These are phyloP conservation scores for Amborella trichopoda DNA, from an alignment of 164 flowering plant genomes.

Conservation along the genomic window DNA sequence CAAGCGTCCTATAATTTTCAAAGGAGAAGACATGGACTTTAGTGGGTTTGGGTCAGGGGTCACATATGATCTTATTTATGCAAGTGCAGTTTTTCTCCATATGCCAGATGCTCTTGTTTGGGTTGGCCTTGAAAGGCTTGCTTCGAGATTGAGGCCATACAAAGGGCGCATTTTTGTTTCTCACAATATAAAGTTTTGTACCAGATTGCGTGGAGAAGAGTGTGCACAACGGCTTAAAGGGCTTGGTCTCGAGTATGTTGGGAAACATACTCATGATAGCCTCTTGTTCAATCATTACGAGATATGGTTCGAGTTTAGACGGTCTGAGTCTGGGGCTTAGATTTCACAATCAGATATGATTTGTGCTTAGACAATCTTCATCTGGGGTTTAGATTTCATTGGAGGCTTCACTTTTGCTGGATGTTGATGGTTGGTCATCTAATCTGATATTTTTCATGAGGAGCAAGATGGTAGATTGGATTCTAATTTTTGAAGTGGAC, in stretches of 20 bases:
- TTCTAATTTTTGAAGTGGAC: no score
- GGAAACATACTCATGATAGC: conserved; percentile 91
- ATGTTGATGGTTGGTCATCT: no score
- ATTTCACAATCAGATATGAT: no score
- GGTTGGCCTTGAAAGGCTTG: conserved; percentile 77
- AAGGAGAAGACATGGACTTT: conserved; percentile 92
- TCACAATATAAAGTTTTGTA: conserved; percentile 88
- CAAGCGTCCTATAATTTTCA: conserved; percentile 78
- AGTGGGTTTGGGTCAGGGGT: conserved; percentile 51
- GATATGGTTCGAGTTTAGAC: conserved; percentile 85
- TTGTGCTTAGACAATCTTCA: no score
- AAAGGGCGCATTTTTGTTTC: conserved; percentile 88
- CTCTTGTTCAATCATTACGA: conserved; percentile 90
- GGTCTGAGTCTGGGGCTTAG: no score
- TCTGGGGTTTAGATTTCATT: no score
- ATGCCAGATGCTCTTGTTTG: conserved; percentile 97
- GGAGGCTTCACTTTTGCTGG: no score
- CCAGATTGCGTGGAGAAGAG: conserved; percentile 80
- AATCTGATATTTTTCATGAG: no score
- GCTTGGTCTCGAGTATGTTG: conserved; percentile 70
- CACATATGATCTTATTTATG: conserved; percentile 73
- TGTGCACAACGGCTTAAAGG: conserved; percentile 57
- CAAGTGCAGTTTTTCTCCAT: conserved; percentile 95
- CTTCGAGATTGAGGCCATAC: conserved; percentile 38
- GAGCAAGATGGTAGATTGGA: no score